These are phyloP conservation scores for Litsea cubeba DNA, from an alignment of 164 flowering plant genomes.

Conservation along the genomic window DNA sequence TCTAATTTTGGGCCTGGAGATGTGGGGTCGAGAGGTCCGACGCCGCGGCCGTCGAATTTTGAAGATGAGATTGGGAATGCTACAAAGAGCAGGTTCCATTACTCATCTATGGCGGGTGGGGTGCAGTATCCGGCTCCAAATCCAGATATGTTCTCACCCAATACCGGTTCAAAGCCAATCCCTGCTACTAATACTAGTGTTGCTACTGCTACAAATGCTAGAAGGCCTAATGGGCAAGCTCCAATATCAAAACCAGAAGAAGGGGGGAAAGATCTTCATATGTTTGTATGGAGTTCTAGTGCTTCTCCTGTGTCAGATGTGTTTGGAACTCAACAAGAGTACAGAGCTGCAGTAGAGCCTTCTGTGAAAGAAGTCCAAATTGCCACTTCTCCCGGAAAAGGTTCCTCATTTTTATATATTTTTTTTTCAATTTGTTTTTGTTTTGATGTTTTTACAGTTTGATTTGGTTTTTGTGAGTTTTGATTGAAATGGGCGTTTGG, in stretches of 20 bases:
- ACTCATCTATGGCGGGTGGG: conserved; percentile 12
- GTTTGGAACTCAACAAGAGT: conserved; percentile 58
- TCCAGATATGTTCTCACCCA: conserved; percentile 76
- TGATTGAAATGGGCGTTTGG: not conserved
- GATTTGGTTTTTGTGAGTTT: not conserved
- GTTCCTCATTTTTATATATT: conserved; percentile 13
- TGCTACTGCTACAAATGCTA: conserved; percentile 13
- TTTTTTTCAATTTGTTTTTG: not conserved
- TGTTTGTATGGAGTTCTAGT: conserved; percentile 99
- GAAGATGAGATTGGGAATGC: conserved; percentile 64
- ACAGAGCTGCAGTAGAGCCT: conserved; percentile 24
- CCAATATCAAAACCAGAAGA: conserved; percentile 38
- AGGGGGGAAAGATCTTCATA: conserved; percentile 73
- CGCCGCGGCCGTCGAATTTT: conserved; percentile 73
- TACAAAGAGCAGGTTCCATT: conserved; percentile 32
- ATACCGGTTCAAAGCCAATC: conserved; percentile 21
- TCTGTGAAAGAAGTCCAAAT: conserved; percentile 58
- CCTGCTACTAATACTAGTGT: conserved; percentile 8
- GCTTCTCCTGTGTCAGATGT: conserved; percentile 97
- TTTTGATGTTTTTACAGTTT: not conserved
- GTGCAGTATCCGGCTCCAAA: conserved; percentile 74
- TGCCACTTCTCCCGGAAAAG: conserved; percentile 68
- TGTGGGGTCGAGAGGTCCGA: conserved; percentile 58
- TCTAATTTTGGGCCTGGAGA: conserved; percentile 37
- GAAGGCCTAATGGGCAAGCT: conserved; percentile 40